These are phyloP conservation scores for Cyberlindnera maritima DNA, from an alignment of 805 yeast genomes.

Conservation along the genomic window DNA sequence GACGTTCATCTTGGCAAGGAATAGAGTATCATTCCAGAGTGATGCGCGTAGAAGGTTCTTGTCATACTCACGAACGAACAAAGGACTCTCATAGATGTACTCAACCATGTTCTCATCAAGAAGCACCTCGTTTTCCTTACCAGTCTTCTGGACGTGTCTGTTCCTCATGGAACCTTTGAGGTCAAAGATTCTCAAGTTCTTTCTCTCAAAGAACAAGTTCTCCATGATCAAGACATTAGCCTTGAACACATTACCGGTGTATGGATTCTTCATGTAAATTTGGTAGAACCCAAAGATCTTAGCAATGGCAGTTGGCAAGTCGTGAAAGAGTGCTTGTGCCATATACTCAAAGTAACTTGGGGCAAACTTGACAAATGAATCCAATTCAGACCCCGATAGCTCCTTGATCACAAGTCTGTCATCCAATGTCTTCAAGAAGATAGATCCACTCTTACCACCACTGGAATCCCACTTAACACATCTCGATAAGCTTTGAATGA, in stretches of 20 bases:
- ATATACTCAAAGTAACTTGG: conserved; percentile 95
- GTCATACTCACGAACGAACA: conserved; percentile 89
- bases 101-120: conserved; percentile 98
- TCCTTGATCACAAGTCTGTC: conserved; percentile 89
- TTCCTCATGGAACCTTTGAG: conserved; percentile 97
- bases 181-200: conserved; percentile 85
- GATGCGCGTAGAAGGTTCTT: conserved; percentile 84
- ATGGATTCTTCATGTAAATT: conserved; percentile 78
- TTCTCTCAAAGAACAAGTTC: conserved; percentile 81
- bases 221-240: conserved; percentile 96
- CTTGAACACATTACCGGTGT: conserved; percentile 71
- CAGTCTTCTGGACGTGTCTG: conserved; percentile 95
- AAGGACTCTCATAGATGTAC: conserved; percentile 92
- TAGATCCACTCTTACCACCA: conserved; percentile 97
- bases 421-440: conserved; percentile 88
- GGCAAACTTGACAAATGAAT: conserved; percentile 91
- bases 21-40: conserved; percentile 91
- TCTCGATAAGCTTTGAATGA: conserved; percentile 84
- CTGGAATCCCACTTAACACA: conserved; percentile 94
- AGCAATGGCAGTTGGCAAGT: conserved; percentile 90
- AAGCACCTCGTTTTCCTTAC: conserved; percentile 89
- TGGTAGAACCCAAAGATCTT: conserved; percentile 96
- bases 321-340: conserved; percentile 93
- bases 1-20: conserved; percentile 93
- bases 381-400: conserved; percentile 81